phyloP scores from a whole-genome alignment of 2,329 filamentous ascomycete species.

The Capronia coronata region DNA sequence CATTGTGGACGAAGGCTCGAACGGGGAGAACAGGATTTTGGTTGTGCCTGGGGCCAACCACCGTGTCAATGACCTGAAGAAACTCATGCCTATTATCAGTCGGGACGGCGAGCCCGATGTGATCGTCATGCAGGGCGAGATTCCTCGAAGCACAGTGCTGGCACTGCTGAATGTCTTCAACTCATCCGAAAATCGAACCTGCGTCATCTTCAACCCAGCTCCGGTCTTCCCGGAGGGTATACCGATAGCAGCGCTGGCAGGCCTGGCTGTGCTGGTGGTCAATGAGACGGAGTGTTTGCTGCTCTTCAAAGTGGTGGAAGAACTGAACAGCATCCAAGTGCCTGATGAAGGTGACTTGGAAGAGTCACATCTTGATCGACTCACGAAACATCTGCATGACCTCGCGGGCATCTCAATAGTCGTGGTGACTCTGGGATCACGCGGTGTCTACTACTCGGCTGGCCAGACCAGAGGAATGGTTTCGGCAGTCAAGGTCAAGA shows the following conservation, averaged over 20 bases:
- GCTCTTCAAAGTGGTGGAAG: conserved; percentile 47
- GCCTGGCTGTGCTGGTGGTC: conserved; percentile 71
- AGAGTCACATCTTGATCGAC: conserved; percentile 33
- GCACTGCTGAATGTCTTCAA: conserved; percentile 47
- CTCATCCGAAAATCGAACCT: conserved; percentile 46
- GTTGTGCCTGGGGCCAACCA: conserved; percentile 66
- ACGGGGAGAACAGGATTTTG: conserved; percentile 68
- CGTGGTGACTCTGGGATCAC: conserved; percentile 74
- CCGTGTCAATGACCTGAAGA: conserved; percentile 36
- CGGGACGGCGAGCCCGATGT: conserved; percentile 50
- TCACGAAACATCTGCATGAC: conserved; percentile 56
- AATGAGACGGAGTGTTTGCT: conserved; percentile 86
- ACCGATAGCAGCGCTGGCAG: conserved; percentile 58
- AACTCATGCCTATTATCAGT: conserved; percentile 37
- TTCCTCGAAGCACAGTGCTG: conserved; percentile 60
- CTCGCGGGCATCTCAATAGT: conserved; percentile 64
- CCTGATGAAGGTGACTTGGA: conserved; percentile 9
- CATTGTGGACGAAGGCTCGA: conserved; percentile 64
- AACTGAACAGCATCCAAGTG: conserved; percentile 21
- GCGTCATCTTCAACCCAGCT: conserved; percentile 78
- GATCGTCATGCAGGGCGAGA: conserved; percentile 72
- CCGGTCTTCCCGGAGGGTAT: conserved; percentile 70
- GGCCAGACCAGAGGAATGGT: conserved; percentile 40
- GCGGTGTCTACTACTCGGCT: conserved; percentile 65
- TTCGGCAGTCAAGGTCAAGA: conserved; percentile 58